Conservation (phyloP, 2,329 filamentous ascomycete species). For the Fusarium concolor region DNA sequence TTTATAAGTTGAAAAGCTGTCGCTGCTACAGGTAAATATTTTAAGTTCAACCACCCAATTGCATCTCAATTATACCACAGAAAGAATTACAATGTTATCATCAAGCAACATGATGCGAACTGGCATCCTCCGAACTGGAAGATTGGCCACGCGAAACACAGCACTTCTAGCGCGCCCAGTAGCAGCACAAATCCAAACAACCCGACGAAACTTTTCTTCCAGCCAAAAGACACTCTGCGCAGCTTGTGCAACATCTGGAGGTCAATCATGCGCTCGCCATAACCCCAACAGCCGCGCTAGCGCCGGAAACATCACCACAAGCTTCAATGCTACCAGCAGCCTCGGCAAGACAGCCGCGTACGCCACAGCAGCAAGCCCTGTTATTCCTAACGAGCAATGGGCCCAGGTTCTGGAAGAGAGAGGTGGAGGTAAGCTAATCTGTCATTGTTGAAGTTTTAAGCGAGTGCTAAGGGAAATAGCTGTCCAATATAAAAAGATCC, state of each 20-base stretch:
- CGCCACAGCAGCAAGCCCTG: slow-evolving; percentile 33
- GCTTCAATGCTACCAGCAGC: slow-evolving; percentile 18
- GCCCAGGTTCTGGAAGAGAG: slow-evolving; percentile 85
- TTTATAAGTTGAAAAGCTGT: slow-evolving; percentile 14
- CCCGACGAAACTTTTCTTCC: slow-evolving; percentile 31
- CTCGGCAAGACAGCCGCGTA: slow-evolving; percentile 34
- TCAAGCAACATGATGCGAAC: slow-evolving; percentile 36
- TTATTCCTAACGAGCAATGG: slow-evolving; percentile 84
- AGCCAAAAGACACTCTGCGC: slow-evolving; percentile 28
- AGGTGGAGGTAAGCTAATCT: slow-evolving; percentile 65
- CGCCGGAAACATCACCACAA: slow-evolving; percentile 16
- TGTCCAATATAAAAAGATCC: slow-evolving; percentile 79
- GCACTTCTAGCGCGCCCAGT: slow-evolving; percentile 24
- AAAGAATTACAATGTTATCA: slow-evolving; percentile 18
- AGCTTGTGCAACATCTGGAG: slow-evolving; percentile 19
- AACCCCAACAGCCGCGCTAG: slow-evolving; percentile 20
- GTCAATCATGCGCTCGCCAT: slow-evolving; percentile 33
- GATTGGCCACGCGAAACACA: slow-evolving; percentile 25
- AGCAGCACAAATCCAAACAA: slow-evolving; percentile 12
- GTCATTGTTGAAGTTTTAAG: accelerated
- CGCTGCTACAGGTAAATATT: not conserved
- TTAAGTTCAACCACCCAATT: not conserved
- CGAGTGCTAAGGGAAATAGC: slow-evolving; percentile 51
- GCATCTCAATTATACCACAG: not conserved
- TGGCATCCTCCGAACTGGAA: slow-evolving; percentile 23